Percentiles rank a stretch among this genome's conserved stretches.
Evolutionary conservation across 305 asterid genomes (phyloP).

Genomic region (Fraxinus dipetala): DNA sequence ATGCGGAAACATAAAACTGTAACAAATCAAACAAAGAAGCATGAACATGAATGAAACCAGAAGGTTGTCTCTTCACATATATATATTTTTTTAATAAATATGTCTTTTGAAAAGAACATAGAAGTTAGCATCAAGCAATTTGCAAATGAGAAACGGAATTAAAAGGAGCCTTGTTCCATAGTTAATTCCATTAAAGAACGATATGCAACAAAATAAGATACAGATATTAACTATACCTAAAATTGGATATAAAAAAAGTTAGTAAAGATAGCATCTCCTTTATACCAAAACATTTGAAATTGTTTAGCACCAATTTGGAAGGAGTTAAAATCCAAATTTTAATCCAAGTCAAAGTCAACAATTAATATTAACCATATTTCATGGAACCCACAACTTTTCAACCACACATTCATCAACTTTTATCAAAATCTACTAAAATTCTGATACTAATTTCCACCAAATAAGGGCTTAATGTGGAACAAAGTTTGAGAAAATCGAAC

Average conservation of each 20-base stretch:
- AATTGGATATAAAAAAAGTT: background rate
- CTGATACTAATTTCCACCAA: background rate
- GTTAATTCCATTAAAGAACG: conserved; percentile 3
- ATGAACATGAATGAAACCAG: conserved; percentile 7
- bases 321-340: background rate
- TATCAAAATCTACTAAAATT: background rate
- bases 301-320: background rate
- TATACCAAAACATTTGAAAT: background rate
- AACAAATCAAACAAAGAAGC: background rate
- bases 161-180: conserved; percentile 12
- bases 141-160: background rate
- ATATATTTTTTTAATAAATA: background rate
- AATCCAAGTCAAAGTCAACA: background rate
- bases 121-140: conserved; percentile 5
- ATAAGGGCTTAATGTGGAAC: background rate
- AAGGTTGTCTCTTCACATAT: conserved; percentile 4
- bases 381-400: background rate
- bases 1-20: background rate
- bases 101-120: background rate
- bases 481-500: background rate
- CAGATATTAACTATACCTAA: background rate
- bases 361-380: too few relatives aligned
- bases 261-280: background rate
- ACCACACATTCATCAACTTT: background rate
- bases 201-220: conserved; percentile 5